Base-by-base conservation (phyloP, 306 rosid species). In the Quercus mongolica region DNA sequence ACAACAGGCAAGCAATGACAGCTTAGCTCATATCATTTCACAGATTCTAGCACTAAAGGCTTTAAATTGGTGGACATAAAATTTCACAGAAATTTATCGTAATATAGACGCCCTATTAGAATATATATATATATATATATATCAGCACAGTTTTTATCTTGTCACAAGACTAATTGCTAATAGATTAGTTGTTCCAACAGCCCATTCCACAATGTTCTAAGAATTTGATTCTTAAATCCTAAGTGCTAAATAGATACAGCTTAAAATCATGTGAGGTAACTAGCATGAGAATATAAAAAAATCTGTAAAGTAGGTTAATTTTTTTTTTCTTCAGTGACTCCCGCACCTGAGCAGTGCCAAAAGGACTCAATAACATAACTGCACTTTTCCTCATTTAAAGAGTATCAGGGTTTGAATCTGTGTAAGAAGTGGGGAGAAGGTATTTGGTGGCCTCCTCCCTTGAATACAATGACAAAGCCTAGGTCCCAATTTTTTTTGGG, bases 1-100 rank as follows among this genome's bases (percentile, higher is more conserved):
- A 88, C 15, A 82, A 71, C 87, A 67, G 71, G 85, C 10, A 28
- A 64, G 76, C 74, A 76, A 78, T 44, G 57, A 74, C 57, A 17
- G 59, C 77, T 79, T 51, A 74, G 55, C 64, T 75, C 51, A 78
- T 70, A 56, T 18, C 79, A 76, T 31, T 30, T 74, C 51, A 21
- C 21, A 72, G 67, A 77, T 33, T 31, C 6, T 8, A 19, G 52
- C 26, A 67, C 51, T 9, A 67, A 19, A 33, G 49, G 23, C 14
- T 8, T 33, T 15, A 72, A 73, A 41, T 52, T 81, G 69, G 57
- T 35, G 57, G 65, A 55, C 46, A 77, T 73, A 56, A 64, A 74
- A 17, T 65, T 31, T 77, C 19, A 10, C 1, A 44, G 75, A 56
- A 78, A 10, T 59, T 52, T 56, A 51, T 31, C 58, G 63, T 49